phyloP scores from a whole-genome alignment of 768 basidiomycete genomes.

The Suillus occidentalis region DNA sequence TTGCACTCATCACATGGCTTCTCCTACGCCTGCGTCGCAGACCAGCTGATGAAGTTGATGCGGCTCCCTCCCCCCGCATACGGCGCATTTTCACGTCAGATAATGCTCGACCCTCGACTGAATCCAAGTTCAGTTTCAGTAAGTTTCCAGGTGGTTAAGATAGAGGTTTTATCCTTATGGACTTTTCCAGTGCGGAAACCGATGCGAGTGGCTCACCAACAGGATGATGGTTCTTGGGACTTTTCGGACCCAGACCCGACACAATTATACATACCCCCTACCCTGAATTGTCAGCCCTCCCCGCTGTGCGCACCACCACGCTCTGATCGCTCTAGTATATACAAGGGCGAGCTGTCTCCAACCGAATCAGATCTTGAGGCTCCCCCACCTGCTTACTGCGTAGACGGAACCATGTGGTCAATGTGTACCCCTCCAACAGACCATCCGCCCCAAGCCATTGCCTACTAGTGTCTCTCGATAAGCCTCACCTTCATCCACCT shows the following conservation, averaged over 20 bases:
- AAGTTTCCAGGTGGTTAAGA: slow-evolving; percentile 7
- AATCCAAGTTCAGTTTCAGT: slow-evolving; percentile 30
- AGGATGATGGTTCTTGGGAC: slow-evolving; percentile 27
- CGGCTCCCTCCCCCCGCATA: background rate
- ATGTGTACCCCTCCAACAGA: slow-evolving; percentile 5
- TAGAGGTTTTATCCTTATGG: background rate
- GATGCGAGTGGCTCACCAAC: slow-evolving; percentile 22
- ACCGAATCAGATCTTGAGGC: slow-evolving; percentile 19
- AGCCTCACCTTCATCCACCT: background rate
- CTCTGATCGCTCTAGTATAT: slow-evolving; percentile 16
- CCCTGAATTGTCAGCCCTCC: background rate
- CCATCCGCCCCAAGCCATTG: background rate
- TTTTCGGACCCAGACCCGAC: slow-evolving; percentile 29
- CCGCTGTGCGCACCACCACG: slow-evolving; percentile 9
- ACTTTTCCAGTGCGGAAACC: slow-evolving; percentile 23
- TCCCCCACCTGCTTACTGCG: slow-evolving; percentile 29
- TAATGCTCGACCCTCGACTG: slow-evolving; percentile 21
- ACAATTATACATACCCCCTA: slow-evolving; percentile 4
- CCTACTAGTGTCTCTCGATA: background rate
- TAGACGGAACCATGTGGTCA: slow-evolving; percentile 13
- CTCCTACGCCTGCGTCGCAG: slow-evolving; percentile 23
- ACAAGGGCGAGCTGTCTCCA: slow-evolving; percentile 23
- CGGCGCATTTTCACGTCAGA: slow-evolving; percentile 13
- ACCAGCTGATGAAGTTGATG: background rate
- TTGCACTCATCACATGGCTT: slow-evolving; percentile 26